Evolutionary conservation across 768 basidiomycete genomes (phyloP), one percentile per base, ranked within the genome.

Genomic region (Rhodocollybia butyracea): DNA sequence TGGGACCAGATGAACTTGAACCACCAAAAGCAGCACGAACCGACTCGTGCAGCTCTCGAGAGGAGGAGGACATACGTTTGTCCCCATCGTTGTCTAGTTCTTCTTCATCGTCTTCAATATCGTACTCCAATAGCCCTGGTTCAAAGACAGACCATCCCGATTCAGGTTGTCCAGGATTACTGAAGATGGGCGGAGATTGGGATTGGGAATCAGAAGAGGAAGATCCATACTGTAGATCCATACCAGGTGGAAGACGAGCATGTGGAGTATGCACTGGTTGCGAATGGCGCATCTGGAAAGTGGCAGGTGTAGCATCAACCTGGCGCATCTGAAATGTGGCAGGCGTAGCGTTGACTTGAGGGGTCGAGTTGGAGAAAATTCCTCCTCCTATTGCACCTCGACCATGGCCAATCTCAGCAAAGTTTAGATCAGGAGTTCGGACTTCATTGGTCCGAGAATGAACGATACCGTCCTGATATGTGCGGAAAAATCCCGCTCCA

Each of bases 331-430:
- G n/a, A n/a, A n/a, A 40, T n/a, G 39, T 19, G n/a, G 39, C 39
- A 24, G 48, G 22, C 21, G 48, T 27, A 36, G 34, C 13, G 15
- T 50, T 50, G 22, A 39, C 6, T 36, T 21, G 11, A 38, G 48
- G n/a, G 13, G 21, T 34, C 12, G 39, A 40, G n/a, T 13, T 5
- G 6, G 48, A 21, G 10, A 19, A 13, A 24, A 1, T n/a, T 22
- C 30, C 46, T 19, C 5, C 46, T 48, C 34, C 48, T 17, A 70
- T 64, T 19, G 77, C 70, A 5, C 86, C 86, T 27, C 85, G 77
- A 3, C 86, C 87, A 63, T 89, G 88, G 2, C 86, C 88, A 57
- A 89, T 85, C 65, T 91, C 89, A 5, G 88, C 86, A 58, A 79
- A 89, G 60, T 86, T 78, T 48, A 88, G 76, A 61, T 90, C 89